Evolutionary conservation across 257 asterid genomes (phyloP), one percentile per base, ranked within the genome.

Genomic region (Ehretia macrophylla): DNA sequence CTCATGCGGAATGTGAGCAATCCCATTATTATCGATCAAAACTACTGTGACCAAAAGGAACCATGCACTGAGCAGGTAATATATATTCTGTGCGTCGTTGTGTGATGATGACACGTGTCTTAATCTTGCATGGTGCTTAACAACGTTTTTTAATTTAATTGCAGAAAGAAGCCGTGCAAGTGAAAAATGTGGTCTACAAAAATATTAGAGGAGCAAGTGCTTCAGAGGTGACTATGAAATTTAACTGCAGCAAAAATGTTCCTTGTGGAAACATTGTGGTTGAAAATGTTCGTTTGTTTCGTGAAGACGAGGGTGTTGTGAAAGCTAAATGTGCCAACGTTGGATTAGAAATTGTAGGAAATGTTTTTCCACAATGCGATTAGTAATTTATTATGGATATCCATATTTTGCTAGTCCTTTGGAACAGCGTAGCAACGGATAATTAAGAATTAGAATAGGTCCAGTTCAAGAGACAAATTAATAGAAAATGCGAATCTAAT

Each of bases 21-120:
- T 58, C 99, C 99, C 52, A 89, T 93, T 18, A 84, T 89, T 71
- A 89, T 93, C 22, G 75, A 93, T 67, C 99, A 93, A 55, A 71
- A 68, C 69, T 93, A 93, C 51, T 93, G 99, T 55, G 97, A 86
- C 35, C 71, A 83, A 70, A 70, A 72, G 10, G 72, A 67, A 44
- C 58, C 66, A 27, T 92, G 99, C 65, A 23, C 64, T 0, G 48
- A 60, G 51, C 81, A 92, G 93, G 99, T 88, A 42, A n/a, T n/a
- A n/a, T n/a, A n/a, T n/a, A n/a, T n/a, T n/a, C n/a, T n/a, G n/a
- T n/a, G n/a, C n/a, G n/a, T n/a, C n/a, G n/a, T n/a, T n/a, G n/a
- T n/a, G n/a, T n/a, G n/a, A n/a, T n/a, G 12, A 10, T 42, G 8
- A 32, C 21, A 17, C 11, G 13, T n/a, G n/a, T n/a, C n/a, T n/a